Percentiles rank a stretch among this genome's conserved stretches.
phyloP scores from a whole-genome alignment of 257 asterid species.

The Solanum dulcamara region DNA sequence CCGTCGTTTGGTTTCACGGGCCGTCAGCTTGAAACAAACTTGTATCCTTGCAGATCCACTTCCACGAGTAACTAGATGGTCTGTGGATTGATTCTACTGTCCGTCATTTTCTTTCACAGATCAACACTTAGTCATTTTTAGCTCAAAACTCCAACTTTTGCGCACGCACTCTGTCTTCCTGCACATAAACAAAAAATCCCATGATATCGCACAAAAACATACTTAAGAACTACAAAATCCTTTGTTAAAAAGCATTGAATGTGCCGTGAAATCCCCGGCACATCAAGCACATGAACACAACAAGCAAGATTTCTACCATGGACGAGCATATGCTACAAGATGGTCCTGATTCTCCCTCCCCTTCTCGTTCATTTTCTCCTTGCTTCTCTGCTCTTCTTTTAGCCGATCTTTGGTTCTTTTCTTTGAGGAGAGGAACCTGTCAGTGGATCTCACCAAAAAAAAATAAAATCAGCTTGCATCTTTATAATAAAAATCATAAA shows the following conservation, averaged over 20 bases:
- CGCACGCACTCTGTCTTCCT: background rate
- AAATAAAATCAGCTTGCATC: background rate
- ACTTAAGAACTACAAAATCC: background rate
- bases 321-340: background rate
- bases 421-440: background rate
- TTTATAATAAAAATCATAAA: background rate
- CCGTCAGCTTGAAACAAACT: background rate
- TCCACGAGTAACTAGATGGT: background rate
- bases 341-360: background rate
- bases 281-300: no score
- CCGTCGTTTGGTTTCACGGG: background rate
- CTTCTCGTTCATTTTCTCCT: background rate
- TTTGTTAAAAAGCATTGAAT: no score
- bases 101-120: background rate
- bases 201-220: background rate
- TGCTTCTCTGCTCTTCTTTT: background rate
- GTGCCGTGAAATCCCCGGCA: no score
- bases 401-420: background rate
- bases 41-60: background rate
- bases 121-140: background rate
- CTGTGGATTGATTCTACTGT: background rate
- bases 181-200: background rate
- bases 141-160: background rate
- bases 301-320: background rate
- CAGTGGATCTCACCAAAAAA: background rate